Evolutionary conservation across 2,329 filamentous ascomycete species (phyloP), one percentile per base, ranked within the genome.

Genomic region (Penicillium sp.): DNA sequence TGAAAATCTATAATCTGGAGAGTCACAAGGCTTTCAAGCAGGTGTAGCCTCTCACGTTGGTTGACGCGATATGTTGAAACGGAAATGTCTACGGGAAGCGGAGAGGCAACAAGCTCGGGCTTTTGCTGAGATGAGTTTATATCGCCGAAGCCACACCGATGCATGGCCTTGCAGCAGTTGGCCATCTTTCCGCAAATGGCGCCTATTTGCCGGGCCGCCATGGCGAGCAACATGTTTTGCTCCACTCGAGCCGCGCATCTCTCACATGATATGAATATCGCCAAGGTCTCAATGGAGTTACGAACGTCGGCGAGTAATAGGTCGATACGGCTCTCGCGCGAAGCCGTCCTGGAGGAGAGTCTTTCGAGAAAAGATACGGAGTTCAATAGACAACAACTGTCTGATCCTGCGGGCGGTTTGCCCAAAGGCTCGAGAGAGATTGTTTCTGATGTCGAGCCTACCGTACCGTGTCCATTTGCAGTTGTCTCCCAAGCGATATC

Each of bases 291-390:
- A 46, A 46, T 46, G 19, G 43, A 19, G 25, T 46, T 22, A 6
- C 43, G 43, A 46, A 46, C 43, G 43, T 46, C 43, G 43, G 43
- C 43, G 43, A 46, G 43, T 22, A 46, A 46, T 46, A 46, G 43
- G 43, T 46, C 43, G 14, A 46, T 46, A 19, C 43, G 43, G 43
- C 25, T 46, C 43, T 46, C n/a, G 43, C 43, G 43, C 43, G 43
- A 46, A 46, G 43, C 43, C 19, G 43, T 19, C 3, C n/a, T 46
- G 43, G 43, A 46, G 43, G n/a, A 19, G 13, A 46, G 43, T 22
- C 43, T 46, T 22, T 19, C 14, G 43, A 46, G 14, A 46, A 46
- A 46, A 46, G 43, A 46, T 46, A 46, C n/a, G 19, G 43, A 46
- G 19, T 26, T 46, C 43, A 46, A 11, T 10, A 46, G 43, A 46